A percentile compares a stretch with the other conserved stretches of the same genome.
These are phyloP conservation scores for Cucurbita ficifolia DNA, from an alignment of 306 rosid genomes.

Conservation along the genomic window DNA sequence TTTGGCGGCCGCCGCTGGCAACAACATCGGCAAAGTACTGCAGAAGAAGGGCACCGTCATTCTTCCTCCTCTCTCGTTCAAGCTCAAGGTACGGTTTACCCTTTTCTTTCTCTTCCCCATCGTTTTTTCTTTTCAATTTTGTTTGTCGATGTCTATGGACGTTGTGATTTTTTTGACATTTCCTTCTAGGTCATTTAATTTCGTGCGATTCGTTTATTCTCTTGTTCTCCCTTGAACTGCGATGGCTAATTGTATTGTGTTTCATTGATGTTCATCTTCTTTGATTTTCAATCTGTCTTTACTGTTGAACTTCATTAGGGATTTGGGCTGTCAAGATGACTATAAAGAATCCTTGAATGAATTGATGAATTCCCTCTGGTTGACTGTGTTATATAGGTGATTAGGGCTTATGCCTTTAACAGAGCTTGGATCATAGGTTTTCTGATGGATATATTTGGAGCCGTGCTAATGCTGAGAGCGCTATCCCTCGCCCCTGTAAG, in stretches of 20 bases:
- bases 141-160: too few relatives aligned
- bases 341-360: background rate
- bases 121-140: background rate
- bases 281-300: background rate
- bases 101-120: background rate
- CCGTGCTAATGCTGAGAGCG: slow-evolving; percentile 82
- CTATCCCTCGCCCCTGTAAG: slow-evolving; percentile 91
- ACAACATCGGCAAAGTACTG: slow-evolving; percentile 87
- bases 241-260: background rate
- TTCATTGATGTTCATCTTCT: background rate
- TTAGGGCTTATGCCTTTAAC: slow-evolving; percentile 78
- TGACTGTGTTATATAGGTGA: slow-evolving; percentile 39
- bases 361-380: background rate
- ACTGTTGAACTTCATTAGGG: background rate
- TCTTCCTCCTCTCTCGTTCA: slow-evolving; percentile 91
- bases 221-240: background rate
- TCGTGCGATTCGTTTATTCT: background rate
- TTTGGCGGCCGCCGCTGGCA: slow-evolving; percentile 91
- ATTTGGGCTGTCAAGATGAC: background rate
- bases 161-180: background rate
- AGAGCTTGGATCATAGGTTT: slow-evolving; percentile 73
- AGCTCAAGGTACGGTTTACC: slow-evolving; percentile 41
- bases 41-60: slow-evolving; percentile 93
- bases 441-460: slow-evolving; percentile 90
- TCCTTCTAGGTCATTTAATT: background rate